A percentile compares a stretch with the other conserved stretches of the same genome.
phyloP scores from a whole-genome alignment of 352 stramenopile genomes.

The Phytopythium mirpurense region DNA sequence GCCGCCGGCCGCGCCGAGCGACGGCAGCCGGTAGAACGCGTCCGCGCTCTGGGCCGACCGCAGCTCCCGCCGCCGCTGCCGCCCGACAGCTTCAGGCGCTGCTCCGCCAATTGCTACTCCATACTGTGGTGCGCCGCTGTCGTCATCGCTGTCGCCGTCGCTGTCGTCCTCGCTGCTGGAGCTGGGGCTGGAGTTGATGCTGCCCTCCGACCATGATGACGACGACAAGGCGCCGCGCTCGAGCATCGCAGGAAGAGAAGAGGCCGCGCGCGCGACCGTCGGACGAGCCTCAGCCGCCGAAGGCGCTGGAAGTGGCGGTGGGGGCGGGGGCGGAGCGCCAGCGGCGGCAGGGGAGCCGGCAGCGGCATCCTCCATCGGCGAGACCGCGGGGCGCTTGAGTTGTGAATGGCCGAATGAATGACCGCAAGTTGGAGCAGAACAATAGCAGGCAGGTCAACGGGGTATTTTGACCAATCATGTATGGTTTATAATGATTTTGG shows the following conservation, averaged over 20 bases:
- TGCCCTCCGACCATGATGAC: not conserved
- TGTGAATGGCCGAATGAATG: too few relatives aligned
- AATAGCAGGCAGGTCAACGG: not conserved
- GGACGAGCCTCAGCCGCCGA: not conserved
- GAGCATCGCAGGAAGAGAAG: slow-evolving; percentile 12
- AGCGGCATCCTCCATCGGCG: slow-evolving; percentile 2
- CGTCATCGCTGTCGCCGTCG: too few relatives aligned
- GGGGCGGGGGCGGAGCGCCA: not conserved
- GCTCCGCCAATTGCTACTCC: too few relatives aligned
- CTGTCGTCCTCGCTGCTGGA: slow-evolving; percentile 1
- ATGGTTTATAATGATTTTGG: too few relatives aligned
- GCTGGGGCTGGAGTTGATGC: not conserved
- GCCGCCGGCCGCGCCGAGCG: not conserved
- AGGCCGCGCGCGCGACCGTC: slow-evolving; percentile 7
- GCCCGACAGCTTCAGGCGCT: slow-evolving; percentile 12
- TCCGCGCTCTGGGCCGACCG: slow-evolving; percentile 2
- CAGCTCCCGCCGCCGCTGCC: slow-evolving; percentile 2
- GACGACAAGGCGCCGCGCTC: slow-evolving; percentile 4
- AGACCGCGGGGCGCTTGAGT: not conserved
- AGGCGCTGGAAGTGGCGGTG: not conserved
- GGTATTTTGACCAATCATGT: not conserved
- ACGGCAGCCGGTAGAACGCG: slow-evolving; percentile 6
- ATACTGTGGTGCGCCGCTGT: not conserved
- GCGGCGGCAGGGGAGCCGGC: not conserved
- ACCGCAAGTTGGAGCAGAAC: too few relatives aligned